Base-by-base conservation (phyloP, 768 basidiomycete genomes). In the Steccherinum ochraceum region DNA sequence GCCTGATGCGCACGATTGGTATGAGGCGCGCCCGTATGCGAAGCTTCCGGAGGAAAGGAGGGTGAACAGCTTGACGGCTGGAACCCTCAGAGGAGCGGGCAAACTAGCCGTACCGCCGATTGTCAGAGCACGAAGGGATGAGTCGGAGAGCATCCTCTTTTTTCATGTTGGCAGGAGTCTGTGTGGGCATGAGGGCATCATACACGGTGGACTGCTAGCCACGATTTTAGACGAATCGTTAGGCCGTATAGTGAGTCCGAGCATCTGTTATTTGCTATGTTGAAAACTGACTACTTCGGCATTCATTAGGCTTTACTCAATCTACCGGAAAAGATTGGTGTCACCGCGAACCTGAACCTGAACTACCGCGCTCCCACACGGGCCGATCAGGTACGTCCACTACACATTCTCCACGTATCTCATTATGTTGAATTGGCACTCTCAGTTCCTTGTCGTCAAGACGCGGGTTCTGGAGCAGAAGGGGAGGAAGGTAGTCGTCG, bases 161-260 rank as follows among this genome's bases (percentile, higher is more conserved):
- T 50, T 93, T 1, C 95, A 97, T 59, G 72, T 96, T 2, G 95
- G 95, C 1, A 70, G 88, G 40, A 88, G 84, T 2, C 55, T 98
- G 47, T 98, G 95, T 61, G 94, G 90, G 3, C 87, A 95, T 55
- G 93, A 95, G 67, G 95, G 95, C 0, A 93, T 99, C 54, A 71
- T 97, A 2, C 95, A 99, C 59, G 95, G 95, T 0, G 95, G 95
- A 1, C 60, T 98, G 52, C 72, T 98, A 18, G 92, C 93, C 35
- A 96, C 93, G 1, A 66, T 98, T 16, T 64, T 96, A 50, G 95
- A 99, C 56, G 95, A 99, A 72, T 73, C 75, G 13, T 63, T 96
- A 40, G 84, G 84, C 50, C 72, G 95, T 53, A 86, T 81, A 59
- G 94, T 94, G 61, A 54, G 83, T 69, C 3, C n/a, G 23, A 13